Conservation (phyloP, 306 rosid species). For the Luffa aegyptiaca region DNA sequence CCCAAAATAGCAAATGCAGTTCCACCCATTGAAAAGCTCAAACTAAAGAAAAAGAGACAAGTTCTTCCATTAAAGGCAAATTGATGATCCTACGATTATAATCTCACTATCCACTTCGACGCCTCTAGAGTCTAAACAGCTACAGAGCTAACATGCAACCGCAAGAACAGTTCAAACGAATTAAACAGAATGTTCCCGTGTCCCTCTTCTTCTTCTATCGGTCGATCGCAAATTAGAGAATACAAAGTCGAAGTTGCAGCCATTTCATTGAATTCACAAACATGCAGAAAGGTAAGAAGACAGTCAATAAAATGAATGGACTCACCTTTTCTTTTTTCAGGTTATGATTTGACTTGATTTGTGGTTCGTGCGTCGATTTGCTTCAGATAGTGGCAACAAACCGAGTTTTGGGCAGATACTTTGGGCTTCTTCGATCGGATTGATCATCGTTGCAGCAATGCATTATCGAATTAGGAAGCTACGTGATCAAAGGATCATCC, state of each 20-base stretch:
- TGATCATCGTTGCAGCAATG: conserved; percentile 50
- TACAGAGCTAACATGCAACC: conserved; percentile 5
- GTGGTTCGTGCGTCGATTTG: neutral
- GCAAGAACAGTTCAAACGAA: neutral
- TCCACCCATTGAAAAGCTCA: conserved; percentile 3
- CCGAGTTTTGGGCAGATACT: conserved; percentile 49
- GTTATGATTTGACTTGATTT: neutral
- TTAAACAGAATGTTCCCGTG: neutral
- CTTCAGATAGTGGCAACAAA: conserved; percentile 27
- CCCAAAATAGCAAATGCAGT: conserved; percentile 4
- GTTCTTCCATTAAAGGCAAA: neutral
- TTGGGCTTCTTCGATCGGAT: conserved; percentile 54
- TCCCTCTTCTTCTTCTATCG: neutral
- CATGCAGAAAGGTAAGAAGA: conserved; percentile 2
- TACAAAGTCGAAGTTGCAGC: neutral
- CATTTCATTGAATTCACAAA: neutral
- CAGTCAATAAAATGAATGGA: neutral
- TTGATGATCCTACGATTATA: neutral
- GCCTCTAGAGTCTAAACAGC: neutral
- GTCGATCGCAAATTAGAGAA: neutral
- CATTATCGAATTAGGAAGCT: conserved; percentile 36
- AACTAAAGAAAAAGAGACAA: neutral
- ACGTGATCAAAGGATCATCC: conserved; percentile 47
- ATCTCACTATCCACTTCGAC: neutral
- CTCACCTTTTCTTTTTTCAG: neutral